Percentiles rank a stretch among this genome's conserved stretches.
phyloP scores from a whole-genome alignment of 441 rosid genomes.

The Sinapis alba region DNA sequence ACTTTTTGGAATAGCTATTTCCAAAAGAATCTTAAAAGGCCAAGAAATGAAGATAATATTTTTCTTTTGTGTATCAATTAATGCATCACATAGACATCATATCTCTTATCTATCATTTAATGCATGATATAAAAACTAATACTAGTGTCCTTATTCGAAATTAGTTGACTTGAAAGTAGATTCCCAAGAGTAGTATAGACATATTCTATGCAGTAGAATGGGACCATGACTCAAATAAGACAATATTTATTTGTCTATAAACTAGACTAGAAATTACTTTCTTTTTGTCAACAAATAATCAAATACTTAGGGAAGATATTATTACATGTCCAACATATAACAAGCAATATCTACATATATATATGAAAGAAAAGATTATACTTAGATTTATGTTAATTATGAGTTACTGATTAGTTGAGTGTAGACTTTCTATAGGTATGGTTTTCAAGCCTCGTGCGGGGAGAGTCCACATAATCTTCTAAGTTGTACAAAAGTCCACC shows the following conservation, averaged over 20 bases:
- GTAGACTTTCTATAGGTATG: neutral
- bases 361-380: neutral
- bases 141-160: constrained; percentile 5
- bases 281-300: neutral
- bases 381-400: neutral
- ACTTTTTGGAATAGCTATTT: neutral
- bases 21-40: neutral
- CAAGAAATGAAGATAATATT: neutral
- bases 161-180: constrained; percentile 26
- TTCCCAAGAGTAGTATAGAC: neutral
- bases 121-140: constrained; percentile 11
- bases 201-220: neutral
- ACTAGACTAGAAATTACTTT: neutral
- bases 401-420: neutral
- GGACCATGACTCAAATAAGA: constrained; percentile 14
- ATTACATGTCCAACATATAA: neutral
- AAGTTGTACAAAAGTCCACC: constrained; percentile 26
- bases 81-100: constrained; percentile 5
- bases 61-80: neutral
- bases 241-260: neutral
- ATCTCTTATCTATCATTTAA: constrained; percentile 13
- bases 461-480: constrained; percentile 10
- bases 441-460: neutral
- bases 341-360: neutral
- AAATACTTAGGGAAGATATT: neutral